phyloP scores from a whole-genome alignment of 495 filamentous ascomycete genomes.

The Aspergillus funiculosus region DNA sequence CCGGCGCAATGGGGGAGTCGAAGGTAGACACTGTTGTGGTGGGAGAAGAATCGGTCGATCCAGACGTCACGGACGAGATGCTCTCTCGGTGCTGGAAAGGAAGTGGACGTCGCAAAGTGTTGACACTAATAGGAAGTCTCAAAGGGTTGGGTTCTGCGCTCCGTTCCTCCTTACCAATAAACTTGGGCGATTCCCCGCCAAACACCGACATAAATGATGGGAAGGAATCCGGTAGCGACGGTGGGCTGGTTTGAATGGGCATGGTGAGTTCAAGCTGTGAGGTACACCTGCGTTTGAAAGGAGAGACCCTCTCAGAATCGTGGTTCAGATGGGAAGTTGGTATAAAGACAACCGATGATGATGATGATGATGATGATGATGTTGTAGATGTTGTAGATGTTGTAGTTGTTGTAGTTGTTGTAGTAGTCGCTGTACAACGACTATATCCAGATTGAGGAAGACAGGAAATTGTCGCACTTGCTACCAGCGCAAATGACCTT shows the following conservation, averaged over 20 bases:
- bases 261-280: slow-evolving; percentile 28
- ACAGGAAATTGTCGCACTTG: slow-evolving; percentile 31
- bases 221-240: slow-evolving; percentile 55
- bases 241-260: slow-evolving; percentile 44
- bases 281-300: slow-evolving; percentile 28
- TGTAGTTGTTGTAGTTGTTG: not conserved
- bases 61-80: slow-evolving; percentile 68
- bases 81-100: slow-evolving; percentile 39
- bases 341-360: slow-evolving; percentile 12
- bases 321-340: slow-evolving; percentile 15
- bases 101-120: slow-evolving; percentile 27
- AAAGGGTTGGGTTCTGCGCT: slow-evolving; percentile 20
- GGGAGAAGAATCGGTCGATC: slow-evolving; percentile 88
- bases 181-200: slow-evolving; percentile 33
- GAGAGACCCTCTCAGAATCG: slow-evolving; percentile 23
- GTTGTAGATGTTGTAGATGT: too few relatives aligned
- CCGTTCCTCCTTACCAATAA: slow-evolving; percentile 29
- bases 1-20: slow-evolving; percentile 81
- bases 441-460: slow-evolving; percentile 22
- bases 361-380: slow-evolving; percentile 5
- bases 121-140: slow-evolving; percentile 30
- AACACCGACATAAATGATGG: slow-evolving; percentile 70
- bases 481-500: slow-evolving; percentile 44
- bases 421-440: slow-evolving; percentile 9
- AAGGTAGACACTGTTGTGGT: slow-evolving; percentile 93